Conservation (phyloP, 495 filamentous ascomycete genomes). For the Penicillium maclennaniae region DNA sequence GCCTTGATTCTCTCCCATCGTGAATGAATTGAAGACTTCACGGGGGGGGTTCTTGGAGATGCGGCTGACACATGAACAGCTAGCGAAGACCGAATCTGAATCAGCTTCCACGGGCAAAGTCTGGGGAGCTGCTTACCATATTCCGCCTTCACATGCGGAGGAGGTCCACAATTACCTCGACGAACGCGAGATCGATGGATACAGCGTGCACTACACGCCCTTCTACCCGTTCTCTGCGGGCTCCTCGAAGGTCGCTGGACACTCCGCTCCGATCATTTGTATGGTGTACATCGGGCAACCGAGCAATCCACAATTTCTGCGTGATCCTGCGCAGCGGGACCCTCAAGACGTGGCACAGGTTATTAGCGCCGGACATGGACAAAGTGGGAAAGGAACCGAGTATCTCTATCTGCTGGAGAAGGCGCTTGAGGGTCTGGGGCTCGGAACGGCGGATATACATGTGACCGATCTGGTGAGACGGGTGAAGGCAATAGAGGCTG, state of each 20-base stretch:
- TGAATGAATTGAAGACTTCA: neutral
- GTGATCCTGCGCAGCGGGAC: constrained; percentile 61
- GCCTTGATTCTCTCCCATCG: neutral
- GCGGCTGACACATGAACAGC: constrained; percentile 13
- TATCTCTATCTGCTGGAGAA: constrained; percentile 82
- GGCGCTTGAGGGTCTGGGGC: constrained; percentile 68
- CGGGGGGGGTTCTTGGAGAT: neutral
- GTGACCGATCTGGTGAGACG: constrained; percentile 53
- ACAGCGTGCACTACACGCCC: constrained; percentile 81
- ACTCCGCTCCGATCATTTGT: constrained; percentile 42
- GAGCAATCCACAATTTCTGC: constrained; percentile 85
- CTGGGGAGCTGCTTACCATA: constrained; percentile 94
- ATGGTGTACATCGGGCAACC: constrained; percentile 96
- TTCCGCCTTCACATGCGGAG: constrained; percentile 63
- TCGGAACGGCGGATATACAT: constrained; percentile 81
- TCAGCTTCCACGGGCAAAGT: constrained; percentile 55
- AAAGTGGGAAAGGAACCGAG: constrained; percentile 87
- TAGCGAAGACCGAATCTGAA: constrained; percentile 32
- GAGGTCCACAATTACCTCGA: constrained; percentile 90
- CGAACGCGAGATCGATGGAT: constrained; percentile 95
- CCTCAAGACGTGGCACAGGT: constrained; percentile 79
- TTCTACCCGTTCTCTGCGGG: constrained; percentile 53
- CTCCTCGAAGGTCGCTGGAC: neutral
- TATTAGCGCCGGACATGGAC: constrained; percentile 71
- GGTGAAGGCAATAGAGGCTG: constrained; percentile 41